phyloP scores from a whole-genome alignment of 768 basidiomycete genomes.

The Panaeolus papilionaceus region DNA sequence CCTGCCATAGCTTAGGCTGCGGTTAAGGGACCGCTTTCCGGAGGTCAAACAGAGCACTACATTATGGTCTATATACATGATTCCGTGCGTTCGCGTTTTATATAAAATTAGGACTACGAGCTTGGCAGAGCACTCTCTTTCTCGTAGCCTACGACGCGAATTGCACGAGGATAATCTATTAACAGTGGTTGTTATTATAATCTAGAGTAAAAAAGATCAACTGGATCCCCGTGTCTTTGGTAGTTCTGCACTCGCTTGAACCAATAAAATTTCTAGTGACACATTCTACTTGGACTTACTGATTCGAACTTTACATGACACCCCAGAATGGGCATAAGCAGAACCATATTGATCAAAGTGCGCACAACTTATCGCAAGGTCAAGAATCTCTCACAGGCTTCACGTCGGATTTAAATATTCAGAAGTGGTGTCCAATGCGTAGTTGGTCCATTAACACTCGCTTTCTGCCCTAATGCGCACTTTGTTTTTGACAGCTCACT shows the following conservation, averaged over 20 bases:
- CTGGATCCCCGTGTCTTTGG: constrained; percentile 7
- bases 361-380: neutral
- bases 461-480: neutral
- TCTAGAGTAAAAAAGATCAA: neutral
- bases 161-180: neutral
- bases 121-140: neutral
- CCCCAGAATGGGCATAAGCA: neutral
- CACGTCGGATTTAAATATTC: constrained; percentile 7
- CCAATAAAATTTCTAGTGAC: neutral
- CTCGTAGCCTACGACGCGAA: neutral
- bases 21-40: neutral
- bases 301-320: neutral
- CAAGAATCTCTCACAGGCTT: neutral
- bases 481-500: neutral
- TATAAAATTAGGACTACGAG: neutral
- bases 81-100: neutral
- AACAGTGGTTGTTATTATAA: neutral
- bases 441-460: neutral
- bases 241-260: neutral
- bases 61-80: neutral
- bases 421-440: neutral
- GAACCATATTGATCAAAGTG: neutral
- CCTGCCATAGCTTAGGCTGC: neutral
- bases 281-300: neutral
- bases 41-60: neutral